Evolutionary conservation across 2,329 filamentous ascomycete genomes (phyloP).

Genomic region (Aureobasidium uvarum): DNA sequence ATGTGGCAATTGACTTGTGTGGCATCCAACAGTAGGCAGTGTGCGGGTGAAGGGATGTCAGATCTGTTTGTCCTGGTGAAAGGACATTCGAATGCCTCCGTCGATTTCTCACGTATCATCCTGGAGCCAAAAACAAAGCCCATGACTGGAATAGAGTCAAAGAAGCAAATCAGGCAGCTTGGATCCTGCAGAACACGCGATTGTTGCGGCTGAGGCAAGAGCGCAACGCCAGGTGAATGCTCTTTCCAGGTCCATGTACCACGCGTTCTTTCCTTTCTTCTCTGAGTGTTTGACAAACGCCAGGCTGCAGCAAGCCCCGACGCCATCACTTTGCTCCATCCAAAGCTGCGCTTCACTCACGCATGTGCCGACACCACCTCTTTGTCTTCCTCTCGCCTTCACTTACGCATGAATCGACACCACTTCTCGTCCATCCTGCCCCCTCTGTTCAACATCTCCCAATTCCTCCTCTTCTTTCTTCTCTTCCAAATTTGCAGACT

Average conservation of each 20-base stretch:
- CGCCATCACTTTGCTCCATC: neutral
- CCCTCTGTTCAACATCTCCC: neutral
- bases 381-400: too few species aligned
- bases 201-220: neutral
- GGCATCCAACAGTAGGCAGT: too few species aligned
- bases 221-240: neutral
- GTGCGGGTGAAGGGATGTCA: too few species aligned
- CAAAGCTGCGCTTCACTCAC: neutral
- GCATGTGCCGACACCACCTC: too few species aligned
- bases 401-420: too few species aligned
- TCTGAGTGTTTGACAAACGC: neutral
- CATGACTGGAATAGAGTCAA: too few species aligned
- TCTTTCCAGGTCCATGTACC: neutral
- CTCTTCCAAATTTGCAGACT: neutral
- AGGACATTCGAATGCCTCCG: too few species aligned
- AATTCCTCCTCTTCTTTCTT: neutral
- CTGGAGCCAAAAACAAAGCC: too few species aligned
- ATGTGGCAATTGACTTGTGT: too few species aligned
- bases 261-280: neutral
- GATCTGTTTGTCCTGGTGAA: too few species aligned
- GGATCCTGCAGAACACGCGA: too few species aligned
- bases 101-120: too few species aligned
- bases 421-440: neutral
- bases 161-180: neutral
- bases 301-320: neutral